phyloP scores from a whole-genome alignment of 2,329 filamentous ascomycete species.

The Aurifilum marmelostoma region DNA sequence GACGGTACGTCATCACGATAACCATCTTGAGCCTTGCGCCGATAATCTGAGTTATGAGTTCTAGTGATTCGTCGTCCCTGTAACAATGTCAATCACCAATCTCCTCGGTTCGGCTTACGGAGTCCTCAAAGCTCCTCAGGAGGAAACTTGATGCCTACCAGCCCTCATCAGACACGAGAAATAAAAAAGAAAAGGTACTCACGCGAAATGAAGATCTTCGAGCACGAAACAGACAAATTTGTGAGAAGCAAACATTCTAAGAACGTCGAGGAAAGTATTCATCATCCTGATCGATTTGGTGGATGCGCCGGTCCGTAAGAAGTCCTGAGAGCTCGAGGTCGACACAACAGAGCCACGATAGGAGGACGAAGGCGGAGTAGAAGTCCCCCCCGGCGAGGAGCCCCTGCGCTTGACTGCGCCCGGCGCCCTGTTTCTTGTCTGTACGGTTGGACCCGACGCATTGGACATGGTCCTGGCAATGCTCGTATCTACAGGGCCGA shows the following conservation, averaged over 20 bases:
- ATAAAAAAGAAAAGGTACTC: not conserved
- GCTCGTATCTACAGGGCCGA: conserved; percentile 52
- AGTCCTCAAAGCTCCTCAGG: not conserved
- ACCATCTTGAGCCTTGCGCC: conserved; percentile 78
- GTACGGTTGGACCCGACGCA: conserved; percentile 39
- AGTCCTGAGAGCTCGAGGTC: conserved; percentile 61
- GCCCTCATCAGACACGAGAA: too few species aligned
- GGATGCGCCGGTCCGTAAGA: conserved; percentile 59
- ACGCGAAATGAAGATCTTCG: conserved; percentile 86
- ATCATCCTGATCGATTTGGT: conserved; percentile 75
- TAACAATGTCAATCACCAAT: not conserved
- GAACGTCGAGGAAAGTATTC: conserved; percentile 84
- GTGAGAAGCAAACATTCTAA: conserved; percentile 78
- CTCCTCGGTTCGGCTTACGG: too few species aligned
- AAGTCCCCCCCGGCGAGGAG: conserved; percentile 49
- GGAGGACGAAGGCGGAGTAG: conserved; percentile 41
- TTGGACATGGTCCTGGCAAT: conserved; percentile 44
- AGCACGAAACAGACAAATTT: conserved; percentile 88
- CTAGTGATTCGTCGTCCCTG: conserved; percentile 77
- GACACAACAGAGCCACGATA: conserved; percentile 44
- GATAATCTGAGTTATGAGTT: conserved; percentile 81
- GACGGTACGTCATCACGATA: conserved; percentile 75
- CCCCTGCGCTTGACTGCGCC: conserved; percentile 46
- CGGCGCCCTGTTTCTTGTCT: conserved; percentile 30
- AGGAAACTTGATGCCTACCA: not conserved